These are phyloP conservation scores for Debaryomycetaceae sp. DNA, from an alignment of 1,139 yeast genomes.

Conservation along the genomic window DNA sequence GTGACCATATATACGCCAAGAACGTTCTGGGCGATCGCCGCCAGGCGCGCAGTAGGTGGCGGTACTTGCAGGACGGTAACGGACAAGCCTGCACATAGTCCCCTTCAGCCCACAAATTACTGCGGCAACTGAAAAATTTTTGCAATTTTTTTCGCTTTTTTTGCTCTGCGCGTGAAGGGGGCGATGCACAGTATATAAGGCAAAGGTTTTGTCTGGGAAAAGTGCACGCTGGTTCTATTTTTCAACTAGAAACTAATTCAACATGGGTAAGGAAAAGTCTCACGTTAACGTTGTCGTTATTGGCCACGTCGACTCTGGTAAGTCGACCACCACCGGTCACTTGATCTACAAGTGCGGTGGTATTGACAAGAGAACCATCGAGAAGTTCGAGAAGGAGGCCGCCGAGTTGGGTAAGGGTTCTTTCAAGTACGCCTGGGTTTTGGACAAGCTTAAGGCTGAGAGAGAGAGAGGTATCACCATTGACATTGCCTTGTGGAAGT, in stretches of 20 bases:
- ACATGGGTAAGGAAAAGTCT: slow-evolving; percentile 84
- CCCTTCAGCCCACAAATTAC: slow-evolving; percentile 6
- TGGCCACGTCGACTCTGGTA: slow-evolving; percentile 99
- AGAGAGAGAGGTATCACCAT: slow-evolving; percentile 97
- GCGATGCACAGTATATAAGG: slow-evolving; percentile 9
- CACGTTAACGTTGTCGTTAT: slow-evolving; percentile 99
- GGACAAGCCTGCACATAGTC: slow-evolving; percentile 5
- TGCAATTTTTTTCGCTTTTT: slow-evolving; percentile 6
- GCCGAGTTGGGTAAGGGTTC: slow-evolving; percentile 98
- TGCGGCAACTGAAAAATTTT: slow-evolving; percentile 7
- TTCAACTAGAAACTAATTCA: slow-evolving; percentile 1
- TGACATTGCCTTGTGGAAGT: slow-evolving; percentile 92
- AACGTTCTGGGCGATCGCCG: too few relatives aligned
- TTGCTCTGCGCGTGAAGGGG: slow-evolving; percentile 8
- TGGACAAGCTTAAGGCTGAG: slow-evolving; percentile 94
- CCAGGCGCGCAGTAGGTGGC: slow-evolving; percentile 1
- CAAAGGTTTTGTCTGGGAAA: slow-evolving; percentile 2
- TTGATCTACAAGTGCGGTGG: slow-evolving; percentile 93
- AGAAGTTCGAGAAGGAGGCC: slow-evolving; percentile 98
- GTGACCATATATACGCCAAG: slow-evolving; percentile 6
- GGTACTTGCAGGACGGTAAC: neutral
- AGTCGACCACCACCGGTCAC: slow-evolving; percentile 98
- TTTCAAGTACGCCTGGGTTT: slow-evolving; percentile 98
- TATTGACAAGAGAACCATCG: slow-evolving; percentile 97
- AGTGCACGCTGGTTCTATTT: neutral